Evolutionary conservation across 768 basidiomycete species (phyloP).

Genomic region (Mycena belliarum): DNA sequence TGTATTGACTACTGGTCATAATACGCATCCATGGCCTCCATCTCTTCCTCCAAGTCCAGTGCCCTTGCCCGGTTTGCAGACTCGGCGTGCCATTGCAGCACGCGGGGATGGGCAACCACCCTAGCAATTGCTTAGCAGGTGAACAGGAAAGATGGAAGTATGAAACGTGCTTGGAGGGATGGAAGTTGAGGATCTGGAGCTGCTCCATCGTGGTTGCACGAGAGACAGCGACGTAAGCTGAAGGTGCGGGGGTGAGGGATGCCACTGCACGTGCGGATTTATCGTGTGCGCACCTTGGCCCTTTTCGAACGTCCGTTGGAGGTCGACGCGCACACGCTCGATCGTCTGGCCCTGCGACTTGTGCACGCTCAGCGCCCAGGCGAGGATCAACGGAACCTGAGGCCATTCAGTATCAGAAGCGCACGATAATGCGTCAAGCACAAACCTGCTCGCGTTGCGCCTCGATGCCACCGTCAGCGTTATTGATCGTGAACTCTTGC

Average conservation of each 20-base stretch:
- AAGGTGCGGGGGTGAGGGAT: neutral
- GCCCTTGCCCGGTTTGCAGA: constrained; percentile 25
- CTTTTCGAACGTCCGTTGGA: constrained; percentile 75
- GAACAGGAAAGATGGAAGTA: neutral
- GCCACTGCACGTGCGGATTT: too few species aligned
- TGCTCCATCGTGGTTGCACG: constrained; percentile 68
- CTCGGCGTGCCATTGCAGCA: constrained; percentile 56
- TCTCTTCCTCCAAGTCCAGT: constrained; percentile 33
- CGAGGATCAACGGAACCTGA: constrained; percentile 62
- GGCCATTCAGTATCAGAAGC: neutral
- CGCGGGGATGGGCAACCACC: constrained; percentile 64
- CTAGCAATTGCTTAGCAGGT: constrained; percentile 33
- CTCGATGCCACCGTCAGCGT: constrained; percentile 57
- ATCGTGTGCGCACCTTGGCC: constrained; percentile 64
- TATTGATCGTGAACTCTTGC: constrained; percentile 63
- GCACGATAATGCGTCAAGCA: neutral
- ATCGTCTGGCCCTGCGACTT: constrained; percentile 92
- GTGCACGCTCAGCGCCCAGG: constrained; percentile 66
- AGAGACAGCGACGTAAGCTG: constrained; percentile 74
- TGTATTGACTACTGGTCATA: constrained; percentile 18
- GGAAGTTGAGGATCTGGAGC: constrained; percentile 67
- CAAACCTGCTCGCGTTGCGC: constrained; percentile 61
- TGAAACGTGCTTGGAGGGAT: constrained; percentile 51
- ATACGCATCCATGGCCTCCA: constrained; percentile 39
- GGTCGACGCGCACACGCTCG: constrained; percentile 79